Percentiles rank a stretch among this genome's conserved stretches.
These are phyloP conservation scores for Atkinsonella texensis DNA, from an alignment of 2,329 filamentous ascomycete genomes.

Conservation along the genomic window DNA sequence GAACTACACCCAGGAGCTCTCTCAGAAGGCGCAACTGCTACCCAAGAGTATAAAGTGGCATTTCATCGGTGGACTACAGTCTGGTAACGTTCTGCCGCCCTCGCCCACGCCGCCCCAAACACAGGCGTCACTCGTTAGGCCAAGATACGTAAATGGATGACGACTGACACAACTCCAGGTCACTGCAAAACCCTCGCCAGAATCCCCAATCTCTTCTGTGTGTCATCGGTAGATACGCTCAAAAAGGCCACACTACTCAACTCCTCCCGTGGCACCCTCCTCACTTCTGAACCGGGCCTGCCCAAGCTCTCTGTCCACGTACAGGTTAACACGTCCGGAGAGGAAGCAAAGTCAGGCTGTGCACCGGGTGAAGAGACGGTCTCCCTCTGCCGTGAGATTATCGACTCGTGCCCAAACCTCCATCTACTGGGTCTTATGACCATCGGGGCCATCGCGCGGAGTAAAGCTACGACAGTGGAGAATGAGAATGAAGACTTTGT, in stretches of 20 bases:
- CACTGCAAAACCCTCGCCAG: constrained; percentile 83
- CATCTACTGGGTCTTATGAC: constrained; percentile 83
- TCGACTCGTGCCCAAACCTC: constrained; percentile 59
- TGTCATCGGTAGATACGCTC: constrained; percentile 75
- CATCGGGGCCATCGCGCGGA: constrained; percentile 86
- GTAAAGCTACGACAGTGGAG: constrained; percentile 57
- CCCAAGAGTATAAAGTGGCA: constrained; percentile 78
- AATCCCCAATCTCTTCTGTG: constrained; percentile 80
- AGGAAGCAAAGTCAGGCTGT: constrained; percentile 74
- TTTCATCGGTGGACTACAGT: constrained; percentile 91
- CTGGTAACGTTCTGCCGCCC: constrained; percentile 28
- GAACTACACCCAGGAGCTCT: constrained; percentile 88
- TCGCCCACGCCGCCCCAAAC: not conserved
- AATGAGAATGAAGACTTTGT: constrained; percentile 89
- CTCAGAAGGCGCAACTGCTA: constrained; percentile 71
- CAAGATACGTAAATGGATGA: not conserved
- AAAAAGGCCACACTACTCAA: constrained; percentile 84
- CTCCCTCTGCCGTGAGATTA: constrained; percentile 57
- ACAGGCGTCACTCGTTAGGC: too few species aligned
- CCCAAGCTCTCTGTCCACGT: constrained; percentile 62
- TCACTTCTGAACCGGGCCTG: constrained; percentile 24
- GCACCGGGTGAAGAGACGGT: constrained; percentile 50
- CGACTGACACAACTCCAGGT: constrained; percentile 33
- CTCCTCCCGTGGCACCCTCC: constrained; percentile 55
- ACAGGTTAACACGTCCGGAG: constrained; percentile 91